These are phyloP conservation scores for Suillus placidus DNA, from an alignment of 768 basidiomycete species.

Conservation along the genomic window DNA sequence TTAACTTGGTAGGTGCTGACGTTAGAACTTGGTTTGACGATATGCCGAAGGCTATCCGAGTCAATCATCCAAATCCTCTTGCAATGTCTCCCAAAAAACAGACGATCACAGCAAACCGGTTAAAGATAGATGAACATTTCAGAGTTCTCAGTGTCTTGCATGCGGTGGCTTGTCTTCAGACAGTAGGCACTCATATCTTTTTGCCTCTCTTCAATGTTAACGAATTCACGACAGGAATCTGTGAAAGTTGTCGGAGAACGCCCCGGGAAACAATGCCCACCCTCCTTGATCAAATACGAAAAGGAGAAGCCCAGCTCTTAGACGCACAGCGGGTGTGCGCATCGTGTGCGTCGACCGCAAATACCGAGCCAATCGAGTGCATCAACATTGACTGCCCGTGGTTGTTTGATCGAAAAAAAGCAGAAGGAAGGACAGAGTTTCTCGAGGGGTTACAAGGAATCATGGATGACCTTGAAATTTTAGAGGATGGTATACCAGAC, in stretches of 20 bases:
- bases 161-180: constrained; percentile 60
- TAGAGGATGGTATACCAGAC: neutral
- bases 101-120: constrained; percentile 35
- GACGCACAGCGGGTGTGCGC: constrained; percentile 71
- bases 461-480: constrained; percentile 30
- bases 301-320: constrained; percentile 55
- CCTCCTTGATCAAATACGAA: constrained; percentile 56
- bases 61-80: constrained; percentile 38
- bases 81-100: constrained; percentile 40
- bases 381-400: constrained; percentile 87
- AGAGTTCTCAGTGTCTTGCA: constrained; percentile 65
- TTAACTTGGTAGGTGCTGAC: constrained; percentile 89
- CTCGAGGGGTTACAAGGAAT: constrained; percentile 34
- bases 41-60: constrained; percentile 68
- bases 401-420: constrained; percentile 71
- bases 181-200: constrained; percentile 38
- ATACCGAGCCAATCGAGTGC: constrained; percentile 67
- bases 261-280: constrained; percentile 57
- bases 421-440: constrained; percentile 44
- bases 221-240: constrained; percentile 51
- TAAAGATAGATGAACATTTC: constrained; percentile 75
- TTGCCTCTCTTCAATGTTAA: neutral
- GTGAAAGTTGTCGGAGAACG: constrained; percentile 56
- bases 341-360: constrained; percentile 62
- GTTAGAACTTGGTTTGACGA: constrained; percentile 84